Evolutionary conservation across 176 grass and related monocot species (phyloP), one percentile per base, ranked within the genome.

Genomic region (Oryza nivara): DNA sequence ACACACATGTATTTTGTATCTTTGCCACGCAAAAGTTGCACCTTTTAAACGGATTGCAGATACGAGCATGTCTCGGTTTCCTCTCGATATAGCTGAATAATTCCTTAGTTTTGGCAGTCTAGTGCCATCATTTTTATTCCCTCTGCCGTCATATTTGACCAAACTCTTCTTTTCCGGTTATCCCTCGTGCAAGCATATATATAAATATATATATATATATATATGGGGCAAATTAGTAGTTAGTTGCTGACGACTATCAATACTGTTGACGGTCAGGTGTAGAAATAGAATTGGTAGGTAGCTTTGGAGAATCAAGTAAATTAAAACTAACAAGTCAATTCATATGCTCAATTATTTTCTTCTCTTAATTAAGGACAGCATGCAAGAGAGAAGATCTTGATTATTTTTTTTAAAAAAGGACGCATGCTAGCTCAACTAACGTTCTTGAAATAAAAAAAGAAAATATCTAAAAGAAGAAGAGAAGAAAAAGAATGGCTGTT

Each of bases 91-190:
- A 73, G 70, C 16, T 68, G 78, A 45, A 66, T 43, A 45, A 66
- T 43, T 77, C 41, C 16, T 4, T 67, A 43, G 56, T 47, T 74
- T 80, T 49, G 25, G 60, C 28, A 58, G 35, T 69, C 47, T 63
- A 15, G 44, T 80, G 48, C 38, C 70, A 80, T 84, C 10, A 28
- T 26, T 40, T 82, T 76, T 65, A 76, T 82, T 70, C 72, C 72
- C 7, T 75, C 63, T 75, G 87, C 87, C 76, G 82, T 64, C 63
- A 84, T 84, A 75, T 60, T 64, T 84, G 70, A 89, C 82, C 70
- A 84, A 61, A 45, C 35, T 22, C 17, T 7, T 36, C 36, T 80
- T 60, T 23, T 44, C 43, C 43, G 43, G 43, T 44, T 44, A 44
- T 44, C 58, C 58, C 58, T 63, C n/a, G 58, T 61, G 56, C 56